Conservation (phyloP, 768 basidiomycete genomes). For the Dictyophora rubrovolvata region DNA sequence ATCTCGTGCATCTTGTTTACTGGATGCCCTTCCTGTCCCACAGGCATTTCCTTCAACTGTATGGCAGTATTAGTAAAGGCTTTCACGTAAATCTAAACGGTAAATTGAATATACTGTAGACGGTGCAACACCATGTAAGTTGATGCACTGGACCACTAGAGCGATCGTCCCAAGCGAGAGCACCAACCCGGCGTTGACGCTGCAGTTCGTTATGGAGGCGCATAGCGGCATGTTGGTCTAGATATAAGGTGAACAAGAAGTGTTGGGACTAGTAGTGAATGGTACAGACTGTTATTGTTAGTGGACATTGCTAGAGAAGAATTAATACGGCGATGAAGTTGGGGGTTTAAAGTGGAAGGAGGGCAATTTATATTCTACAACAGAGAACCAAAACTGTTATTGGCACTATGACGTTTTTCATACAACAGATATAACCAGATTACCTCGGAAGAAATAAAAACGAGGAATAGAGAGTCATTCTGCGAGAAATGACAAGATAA, state of each 20-base stretch:
- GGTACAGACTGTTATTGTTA: not conserved
- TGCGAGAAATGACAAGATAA: too few relatives aligned
- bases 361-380: not conserved
- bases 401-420: not conserved
- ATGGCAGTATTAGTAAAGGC: not conserved
- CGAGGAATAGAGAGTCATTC: not conserved
- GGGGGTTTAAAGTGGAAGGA: not conserved
- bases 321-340: not conserved
- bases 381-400: not conserved
- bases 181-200: not conserved
- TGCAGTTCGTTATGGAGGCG: slow-evolving; percentile 5
- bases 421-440: not conserved
- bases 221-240: slow-evolving; percentile 3
- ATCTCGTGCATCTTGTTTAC: slow-evolving; percentile 4
- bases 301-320: not conserved
- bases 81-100: not conserved
- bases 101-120: not conserved
- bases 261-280: not conserved
- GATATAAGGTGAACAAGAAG: not conserved
- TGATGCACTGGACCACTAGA: not conserved
- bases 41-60: not conserved
- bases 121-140: not conserved
- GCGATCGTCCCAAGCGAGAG: not conserved
- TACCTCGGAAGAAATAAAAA: not conserved
- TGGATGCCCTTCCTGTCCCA: not conserved